Evolutionary conservation across 2,329 filamentous ascomycete genomes (phyloP).

Genomic region (Ceratocystis cacaofunesta): DNA sequence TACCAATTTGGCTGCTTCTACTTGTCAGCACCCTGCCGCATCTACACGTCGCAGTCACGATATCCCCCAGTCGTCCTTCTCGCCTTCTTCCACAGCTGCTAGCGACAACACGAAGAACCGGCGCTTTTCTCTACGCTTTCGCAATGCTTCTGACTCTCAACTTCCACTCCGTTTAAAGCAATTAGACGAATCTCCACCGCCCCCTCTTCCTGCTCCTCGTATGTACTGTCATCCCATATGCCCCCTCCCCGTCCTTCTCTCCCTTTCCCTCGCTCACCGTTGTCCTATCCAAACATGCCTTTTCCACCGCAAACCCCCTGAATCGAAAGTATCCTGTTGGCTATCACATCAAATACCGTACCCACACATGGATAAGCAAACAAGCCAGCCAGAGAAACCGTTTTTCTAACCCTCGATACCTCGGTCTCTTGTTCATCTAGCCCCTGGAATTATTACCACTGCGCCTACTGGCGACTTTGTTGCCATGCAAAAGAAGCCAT

Average conservation of each 20-base stretch:
- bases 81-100: constrained; percentile 18
- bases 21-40: constrained; percentile 20
- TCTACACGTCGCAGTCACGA: constrained; percentile 18
- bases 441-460: constrained; percentile 74
- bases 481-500: constrained; percentile 38
- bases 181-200: constrained; percentile 40
- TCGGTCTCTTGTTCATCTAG: constrained; percentile 25
- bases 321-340: neutral
- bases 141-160: constrained; percentile 87
- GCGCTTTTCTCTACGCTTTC: constrained; percentile 61
- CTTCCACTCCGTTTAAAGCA: constrained; percentile 61
- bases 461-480: constrained; percentile 60
- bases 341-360: neutral
- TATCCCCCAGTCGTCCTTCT: constrained; percentile 4
- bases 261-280: neutral
- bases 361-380: neutral
- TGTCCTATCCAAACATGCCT: neutral
- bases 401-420: neutral
- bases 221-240: constrained; percentile 22
- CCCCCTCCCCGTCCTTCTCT: neutral
- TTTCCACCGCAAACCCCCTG: neutral
- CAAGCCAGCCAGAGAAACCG: neutral
- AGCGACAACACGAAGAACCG: constrained; percentile 34
- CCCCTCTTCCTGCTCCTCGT: constrained; percentile 42
- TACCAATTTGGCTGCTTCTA: constrained; percentile 15